A percentile compares a stretch with the other conserved stretches of the same genome.
Evolutionary conservation across 805 yeast species (phyloP).

Genomic region (Candida mattraensis): DNA sequence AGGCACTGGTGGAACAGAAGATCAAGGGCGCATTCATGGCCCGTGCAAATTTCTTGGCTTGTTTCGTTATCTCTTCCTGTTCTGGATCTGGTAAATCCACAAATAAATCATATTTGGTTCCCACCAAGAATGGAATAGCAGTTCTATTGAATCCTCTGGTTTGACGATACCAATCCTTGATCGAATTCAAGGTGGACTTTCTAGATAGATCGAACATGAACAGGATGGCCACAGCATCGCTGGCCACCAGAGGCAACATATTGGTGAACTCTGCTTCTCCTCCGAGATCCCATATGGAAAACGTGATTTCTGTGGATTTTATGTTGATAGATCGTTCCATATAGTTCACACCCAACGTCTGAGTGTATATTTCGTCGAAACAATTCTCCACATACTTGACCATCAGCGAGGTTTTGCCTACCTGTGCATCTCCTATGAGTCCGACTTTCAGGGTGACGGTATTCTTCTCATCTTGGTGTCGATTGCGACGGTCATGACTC

Average conservation of each 20-base stretch:
- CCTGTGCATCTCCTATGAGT: slow-evolving; percentile 91
- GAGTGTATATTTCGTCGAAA: slow-evolving; percentile 88
- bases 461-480: slow-evolving; percentile 28
- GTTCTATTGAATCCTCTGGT: slow-evolving; percentile 86
- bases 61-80: slow-evolving; percentile 79
- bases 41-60: slow-evolving; percentile 79
- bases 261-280: slow-evolving; percentile 94
- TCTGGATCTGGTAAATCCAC: slow-evolving; percentile 75
- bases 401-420: slow-evolving; percentile 95
- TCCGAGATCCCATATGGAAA: slow-evolving; percentile 94
- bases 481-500: slow-evolving; percentile 1
- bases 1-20: slow-evolving; percentile 88
- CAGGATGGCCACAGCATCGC: slow-evolving; percentile 87
- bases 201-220: slow-evolving; percentile 90
- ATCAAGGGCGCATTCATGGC: slow-evolving; percentile 85
- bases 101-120: slow-evolving; percentile 90
- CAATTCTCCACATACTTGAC: slow-evolving; percentile 95
- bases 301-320: slow-evolving; percentile 82
- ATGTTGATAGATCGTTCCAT: slow-evolving; percentile 87
- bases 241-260: slow-evolving; percentile 90
- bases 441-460: slow-evolving; percentile 81
- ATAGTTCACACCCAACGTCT: slow-evolving; percentile 92
- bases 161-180: slow-evolving; percentile 93
- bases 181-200: slow-evolving; percentile 79
- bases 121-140: slow-evolving; percentile 88